Evolutionary conservation across 192 early-diverging fungal genomes (phyloP), one percentile per base, ranked within the genome.

Genomic region (Podila clonocystis): DNA sequence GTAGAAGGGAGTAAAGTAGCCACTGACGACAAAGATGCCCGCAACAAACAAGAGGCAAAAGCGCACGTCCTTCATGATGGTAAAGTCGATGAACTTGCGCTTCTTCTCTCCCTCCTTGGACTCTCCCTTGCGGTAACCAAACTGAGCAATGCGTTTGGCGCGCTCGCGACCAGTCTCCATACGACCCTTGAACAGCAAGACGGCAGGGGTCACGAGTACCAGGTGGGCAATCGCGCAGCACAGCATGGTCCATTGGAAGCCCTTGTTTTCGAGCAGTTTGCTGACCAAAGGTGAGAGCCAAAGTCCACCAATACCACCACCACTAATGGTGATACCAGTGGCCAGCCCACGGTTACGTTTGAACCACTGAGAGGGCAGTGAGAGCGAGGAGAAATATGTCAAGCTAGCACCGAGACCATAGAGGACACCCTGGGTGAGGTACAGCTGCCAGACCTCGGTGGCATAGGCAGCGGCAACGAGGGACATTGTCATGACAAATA

Each of bases 341-440:
- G 89, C 91, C 29, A 92, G 67, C 0, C 85, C 85, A 29, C 91
- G 86, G 9, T 74, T 68, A 45, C 75, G 83, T 50, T 74, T 82
- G 62, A 90, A 92, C 87, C 87, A 92, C 50, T 90, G 84, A 9
- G 88, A 83, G 5, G 91, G 88, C 19, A 89, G 74, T 5, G 86
- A 79, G 15, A 89, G 82, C 26, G 85, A 84, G 13, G 90, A 83
- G 7, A 84, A 83, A 50, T 85, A 92, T 5, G 85, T 82, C 28
- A 91, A 63, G 24, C 84, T 85, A 22, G 15, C 19, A 7, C 52
- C 52, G 52, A 24, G 9, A 24, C 52, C 52, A 3, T 55, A 55
- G 52, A 55, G 52, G 22, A 55, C 2, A 22, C 52, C 52, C 22
- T 55, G 52, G 52, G 52, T 55, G n/a, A 55, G 52, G 22, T 55